phyloP scores from a whole-genome alignment of 306 rosid genomes.

The Abrus precatorius region DNA sequence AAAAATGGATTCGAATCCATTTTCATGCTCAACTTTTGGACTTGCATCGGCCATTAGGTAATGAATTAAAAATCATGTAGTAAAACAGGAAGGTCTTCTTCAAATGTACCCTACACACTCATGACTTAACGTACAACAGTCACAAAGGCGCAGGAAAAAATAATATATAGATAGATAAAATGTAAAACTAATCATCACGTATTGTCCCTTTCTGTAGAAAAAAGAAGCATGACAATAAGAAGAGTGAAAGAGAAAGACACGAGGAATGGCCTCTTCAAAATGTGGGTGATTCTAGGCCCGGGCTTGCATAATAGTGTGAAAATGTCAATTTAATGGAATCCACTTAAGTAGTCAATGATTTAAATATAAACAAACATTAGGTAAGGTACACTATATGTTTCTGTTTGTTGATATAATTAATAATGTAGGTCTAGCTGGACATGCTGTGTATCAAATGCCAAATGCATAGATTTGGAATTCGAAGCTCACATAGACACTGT shows the following conservation, averaged over 20 bases:
- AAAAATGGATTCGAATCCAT: constrained; percentile 9
- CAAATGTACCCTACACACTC: constrained; percentile 36
- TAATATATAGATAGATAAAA: constrained; percentile 9
- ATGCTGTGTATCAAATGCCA: constrained; percentile 14
- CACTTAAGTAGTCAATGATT: neutral
- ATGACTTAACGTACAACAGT: constrained; percentile 3
- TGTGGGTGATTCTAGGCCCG: constrained; percentile 13
- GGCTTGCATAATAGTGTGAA: constrained; percentile 3
- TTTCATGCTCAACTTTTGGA: constrained; percentile 3
- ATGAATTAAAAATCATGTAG: neutral
- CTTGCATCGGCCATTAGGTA: neutral
- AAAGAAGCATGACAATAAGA: constrained; percentile 30
- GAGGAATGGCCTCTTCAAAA: constrained; percentile 27
- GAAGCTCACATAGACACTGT: neutral
- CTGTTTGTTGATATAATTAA: neutral
- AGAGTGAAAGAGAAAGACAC: constrained; percentile 25
- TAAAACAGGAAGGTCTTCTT: constrained; percentile 24
- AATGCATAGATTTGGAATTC: constrained; percentile 8
- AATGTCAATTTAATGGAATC: neutral
- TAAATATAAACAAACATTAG: neutral
- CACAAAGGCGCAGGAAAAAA: constrained; percentile 20
- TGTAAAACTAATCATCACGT: constrained; percentile 21
- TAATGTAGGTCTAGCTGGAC: constrained; percentile 9
- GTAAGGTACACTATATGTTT: neutral
- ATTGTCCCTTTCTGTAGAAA: constrained; percentile 39